These are phyloP conservation scores for Thelonectria discophora DNA, from an alignment of 2,329 filamentous ascomycete species.

Conservation along the genomic window DNA sequence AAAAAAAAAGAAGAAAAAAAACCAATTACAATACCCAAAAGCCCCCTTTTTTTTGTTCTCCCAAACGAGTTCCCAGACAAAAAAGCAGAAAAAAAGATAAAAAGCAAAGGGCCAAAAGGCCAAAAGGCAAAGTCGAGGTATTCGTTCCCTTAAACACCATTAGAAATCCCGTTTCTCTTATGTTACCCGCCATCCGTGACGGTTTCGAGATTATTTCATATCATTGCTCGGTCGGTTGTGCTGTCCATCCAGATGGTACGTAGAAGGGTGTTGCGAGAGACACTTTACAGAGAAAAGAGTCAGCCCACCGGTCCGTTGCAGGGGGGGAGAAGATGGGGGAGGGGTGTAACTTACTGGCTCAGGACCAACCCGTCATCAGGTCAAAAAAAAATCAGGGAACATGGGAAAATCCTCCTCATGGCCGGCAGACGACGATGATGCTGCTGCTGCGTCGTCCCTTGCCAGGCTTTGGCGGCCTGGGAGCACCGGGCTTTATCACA, in stretches of 20 bases:
- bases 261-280: constrained; percentile 24
- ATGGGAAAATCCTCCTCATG: constrained; percentile 26
- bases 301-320: constrained; percentile 9
- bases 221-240: constrained; percentile 36
- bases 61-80: too few species aligned
- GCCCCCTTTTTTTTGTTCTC: constrained; percentile 1
- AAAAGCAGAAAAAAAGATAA: constrained; percentile 39
- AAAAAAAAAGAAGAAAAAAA: too few species aligned
- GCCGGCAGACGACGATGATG: constrained; percentile 20
- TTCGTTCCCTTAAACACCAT: constrained; percentile 28
- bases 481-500: constrained; percentile 47
- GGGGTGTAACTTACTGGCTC: constrained; percentile 33
- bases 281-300: constrained; percentile 19
- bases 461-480: constrained; percentile 48
- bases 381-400: constrained; percentile 14
- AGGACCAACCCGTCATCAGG: constrained; percentile 30
- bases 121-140: too few species aligned
- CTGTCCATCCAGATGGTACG: constrained; percentile 29
- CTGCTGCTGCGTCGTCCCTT: constrained; percentile 26
- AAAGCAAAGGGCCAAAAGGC: too few species aligned
- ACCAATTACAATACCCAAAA: constrained; percentile 24
- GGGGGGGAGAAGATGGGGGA: not conserved
- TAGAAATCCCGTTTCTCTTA: constrained; percentile 24
- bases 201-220: constrained; percentile 28
- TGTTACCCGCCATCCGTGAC: constrained; percentile 33